A percentile compares a stretch with the other conserved stretches of the same genome.
Evolutionary conservation across 1,284 basidiomycete species (phyloP).

Genomic region (Singerocomus rubriflavus): DNA sequence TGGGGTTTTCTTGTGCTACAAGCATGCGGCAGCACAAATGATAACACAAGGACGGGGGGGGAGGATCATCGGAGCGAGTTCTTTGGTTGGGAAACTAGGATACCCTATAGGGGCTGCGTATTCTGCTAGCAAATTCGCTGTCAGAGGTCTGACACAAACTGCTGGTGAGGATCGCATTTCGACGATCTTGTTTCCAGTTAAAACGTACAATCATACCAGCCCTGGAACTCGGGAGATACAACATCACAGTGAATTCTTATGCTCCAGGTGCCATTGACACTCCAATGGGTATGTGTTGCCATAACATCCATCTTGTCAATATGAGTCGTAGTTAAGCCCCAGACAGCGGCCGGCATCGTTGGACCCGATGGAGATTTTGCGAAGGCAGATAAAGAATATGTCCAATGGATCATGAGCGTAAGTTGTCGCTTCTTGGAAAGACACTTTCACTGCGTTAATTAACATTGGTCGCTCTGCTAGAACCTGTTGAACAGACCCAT

Average conservation of each 20-base stretch:
- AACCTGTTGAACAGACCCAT: not conserved
- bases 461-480: not conserved
- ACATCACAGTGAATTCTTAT: constrained; percentile 24
- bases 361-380: not conserved
- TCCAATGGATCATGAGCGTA: constrained; percentile 2
- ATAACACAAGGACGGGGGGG: constrained; percentile 37
- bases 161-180: constrained; percentile 14
- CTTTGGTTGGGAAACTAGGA: constrained; percentile 21
- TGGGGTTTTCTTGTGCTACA: constrained; percentile 34
- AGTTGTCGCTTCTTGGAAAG: not conserved
- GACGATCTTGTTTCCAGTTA: not conserved
- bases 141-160: constrained; percentile 29
- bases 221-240: constrained; percentile 18
- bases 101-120: constrained; percentile 8
- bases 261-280: constrained; percentile 18
- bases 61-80: constrained; percentile 35
- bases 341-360: not conserved
- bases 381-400: not conserved
- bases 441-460: not conserved
- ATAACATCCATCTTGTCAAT: not conserved
- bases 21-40: constrained; percentile 33
- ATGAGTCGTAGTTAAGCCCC: not conserved
- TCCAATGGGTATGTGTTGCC: constrained; percentile 10
- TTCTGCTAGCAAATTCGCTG: constrained; percentile 31
- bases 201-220: constrained; percentile 7